Conservation (phyloP, 768 basidiomycete genomes). For the Mycena vitilis region DNA sequence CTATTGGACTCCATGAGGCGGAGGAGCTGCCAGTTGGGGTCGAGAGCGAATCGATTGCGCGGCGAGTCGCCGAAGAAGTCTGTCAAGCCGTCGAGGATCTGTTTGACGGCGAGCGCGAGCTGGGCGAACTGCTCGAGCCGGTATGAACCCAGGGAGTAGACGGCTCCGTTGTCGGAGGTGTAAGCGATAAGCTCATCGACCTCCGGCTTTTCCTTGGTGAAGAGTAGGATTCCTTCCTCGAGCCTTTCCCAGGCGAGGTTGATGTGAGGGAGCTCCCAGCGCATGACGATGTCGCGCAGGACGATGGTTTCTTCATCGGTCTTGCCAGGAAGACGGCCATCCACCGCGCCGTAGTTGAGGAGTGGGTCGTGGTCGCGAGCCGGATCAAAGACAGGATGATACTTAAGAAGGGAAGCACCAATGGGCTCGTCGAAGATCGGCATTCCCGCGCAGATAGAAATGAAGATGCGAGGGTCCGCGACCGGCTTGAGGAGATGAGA, state of each 20-base stretch:
- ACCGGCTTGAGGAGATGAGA: too few relatives aligned
- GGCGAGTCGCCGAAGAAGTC: too few relatives aligned
- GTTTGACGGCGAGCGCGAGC: too few relatives aligned
- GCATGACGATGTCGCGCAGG: conserved; percentile 15
- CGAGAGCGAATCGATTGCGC: too few relatives aligned
- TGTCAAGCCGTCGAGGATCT: too few relatives aligned
- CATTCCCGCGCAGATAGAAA: background rate
- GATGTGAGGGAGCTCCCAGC: background rate
- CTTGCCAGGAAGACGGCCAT: conserved; percentile 13
- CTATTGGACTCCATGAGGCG: too few relatives aligned
- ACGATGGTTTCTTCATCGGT: background rate
- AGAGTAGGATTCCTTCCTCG: background rate
- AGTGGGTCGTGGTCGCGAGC: conserved; percentile 18
- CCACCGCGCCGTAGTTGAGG: background rate
- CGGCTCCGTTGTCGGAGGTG: background rate
- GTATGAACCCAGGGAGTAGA: background rate
- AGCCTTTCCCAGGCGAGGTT: background rate
- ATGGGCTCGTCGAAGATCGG: conserved; percentile 6
- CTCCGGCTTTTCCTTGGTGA: background rate
- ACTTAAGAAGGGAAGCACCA: background rate
- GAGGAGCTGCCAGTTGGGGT: too few relatives aligned
- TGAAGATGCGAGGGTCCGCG: background rate
- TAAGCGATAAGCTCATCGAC: background rate
- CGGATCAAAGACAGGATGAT: conserved; percentile 10
- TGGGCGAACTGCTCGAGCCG: too few relatives aligned